Percentiles rank a stretch among this genome's conserved stretches.
Conservation (phyloP, 352 stramenopile species). For the Phytophthora pini region DNA sequence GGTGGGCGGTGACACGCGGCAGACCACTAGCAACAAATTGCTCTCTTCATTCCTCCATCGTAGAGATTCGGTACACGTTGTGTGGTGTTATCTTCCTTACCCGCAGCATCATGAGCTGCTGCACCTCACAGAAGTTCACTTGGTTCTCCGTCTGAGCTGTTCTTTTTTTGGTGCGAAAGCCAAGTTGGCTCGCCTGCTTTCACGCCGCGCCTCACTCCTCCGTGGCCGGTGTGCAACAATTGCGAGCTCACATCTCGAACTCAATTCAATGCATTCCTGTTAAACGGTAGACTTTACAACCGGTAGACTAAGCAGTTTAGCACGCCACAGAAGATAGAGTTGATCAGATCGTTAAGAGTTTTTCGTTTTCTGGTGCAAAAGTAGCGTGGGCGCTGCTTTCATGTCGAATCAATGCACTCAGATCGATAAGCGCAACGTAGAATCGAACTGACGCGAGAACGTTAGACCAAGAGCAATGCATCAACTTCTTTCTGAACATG, state of each 20-base stretch:
- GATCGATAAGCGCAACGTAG: constrained; percentile 22
- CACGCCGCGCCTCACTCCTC: constrained; percentile 50
- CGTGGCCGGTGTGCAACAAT: constrained; percentile 70
- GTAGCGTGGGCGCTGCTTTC: constrained; percentile 44
- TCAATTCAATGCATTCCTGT: not conserved
- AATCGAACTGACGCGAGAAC: no score
- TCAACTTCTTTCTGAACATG: not conserved
- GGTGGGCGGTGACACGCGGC: constrained; percentile 17
- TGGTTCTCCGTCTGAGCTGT: constrained; percentile 37
- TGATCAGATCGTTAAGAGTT: constrained; percentile 7
- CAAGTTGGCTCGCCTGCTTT: constrained; percentile 65
- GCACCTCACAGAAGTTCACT: constrained; percentile 70
- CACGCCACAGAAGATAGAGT: constrained; percentile 44
- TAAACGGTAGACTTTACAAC: not conserved
- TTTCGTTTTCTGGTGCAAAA: constrained; percentile 25
- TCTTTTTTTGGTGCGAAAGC: constrained; percentile 60
- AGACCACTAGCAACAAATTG: not conserved
- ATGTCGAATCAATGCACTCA: constrained; percentile 42
- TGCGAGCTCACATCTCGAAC: constrained; percentile 54
- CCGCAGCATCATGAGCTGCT: constrained; percentile 4
- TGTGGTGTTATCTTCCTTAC: not conserved
- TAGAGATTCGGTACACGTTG: no score
- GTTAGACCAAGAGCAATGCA: not conserved
- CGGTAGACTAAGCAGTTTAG: constrained; percentile 6
- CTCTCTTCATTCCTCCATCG: no score